These are phyloP conservation scores for Glycine soja DNA, from an alignment of 306 rosid genomes.

Conservation along the genomic window DNA sequence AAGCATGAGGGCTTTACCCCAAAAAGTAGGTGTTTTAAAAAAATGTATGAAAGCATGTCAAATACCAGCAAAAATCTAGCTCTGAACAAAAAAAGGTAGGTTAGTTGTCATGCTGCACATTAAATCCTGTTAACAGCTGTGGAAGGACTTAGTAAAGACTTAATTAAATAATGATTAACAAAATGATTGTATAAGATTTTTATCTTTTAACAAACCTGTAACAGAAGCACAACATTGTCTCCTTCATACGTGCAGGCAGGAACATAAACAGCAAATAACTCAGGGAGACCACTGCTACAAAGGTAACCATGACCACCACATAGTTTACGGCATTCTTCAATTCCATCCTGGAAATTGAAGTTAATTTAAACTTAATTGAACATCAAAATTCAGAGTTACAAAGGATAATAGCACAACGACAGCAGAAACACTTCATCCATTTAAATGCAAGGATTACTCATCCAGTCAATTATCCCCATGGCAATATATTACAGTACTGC, in stretches of 20 bases:
- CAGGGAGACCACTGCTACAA: slow-evolving; percentile 96
- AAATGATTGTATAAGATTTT: neutral
- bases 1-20: neutral
- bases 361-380: no score
- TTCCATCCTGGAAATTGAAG: slow-evolving; percentile 70
- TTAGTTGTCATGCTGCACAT: slow-evolving; percentile 1
- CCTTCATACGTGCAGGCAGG: slow-evolving; percentile 99
- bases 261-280: slow-evolving; percentile 90
- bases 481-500: slow-evolving; percentile 8
- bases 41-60: neutral
- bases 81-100: neutral
- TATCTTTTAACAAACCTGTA: slow-evolving; percentile 67
- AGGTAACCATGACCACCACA: slow-evolving; percentile 99
- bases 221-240: slow-evolving; percentile 87
- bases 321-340: slow-evolving; percentile 93
- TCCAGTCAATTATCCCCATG: slow-evolving; percentile 21
- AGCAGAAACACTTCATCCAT: slow-evolving; percentile 19
- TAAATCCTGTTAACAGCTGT: neutral
- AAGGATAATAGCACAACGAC: slow-evolving; percentile 3
- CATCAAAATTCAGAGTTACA: slow-evolving; percentile 8
- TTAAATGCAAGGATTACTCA: slow-evolving; percentile 26
- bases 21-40: neutral
- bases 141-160: slow-evolving; percentile 5
- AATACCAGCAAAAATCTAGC: slow-evolving; percentile 26
- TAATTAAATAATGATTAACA: slow-evolving; percentile 22